phyloP scores from a whole-genome alignment of 768 basidiomycete genomes.

The Tulasnella sp. region DNA sequence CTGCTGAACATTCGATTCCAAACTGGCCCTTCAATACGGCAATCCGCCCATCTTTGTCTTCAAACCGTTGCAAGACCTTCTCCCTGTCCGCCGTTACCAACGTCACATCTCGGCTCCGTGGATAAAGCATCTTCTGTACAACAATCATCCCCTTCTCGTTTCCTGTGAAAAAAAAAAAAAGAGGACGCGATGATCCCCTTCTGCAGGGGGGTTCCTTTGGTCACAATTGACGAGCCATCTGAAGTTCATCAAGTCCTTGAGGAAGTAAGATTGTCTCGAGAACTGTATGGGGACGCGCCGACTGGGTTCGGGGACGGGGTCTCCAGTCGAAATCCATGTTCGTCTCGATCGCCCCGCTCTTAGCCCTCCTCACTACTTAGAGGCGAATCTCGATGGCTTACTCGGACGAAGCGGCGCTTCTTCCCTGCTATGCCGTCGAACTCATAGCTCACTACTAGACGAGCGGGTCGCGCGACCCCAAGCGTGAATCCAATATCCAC shows the following conservation, averaged over 20 bases:
- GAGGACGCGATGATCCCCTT: neutral
- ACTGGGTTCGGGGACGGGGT: neutral
- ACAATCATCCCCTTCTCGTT: neutral
- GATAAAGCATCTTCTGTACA: neutral
- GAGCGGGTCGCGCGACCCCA: neutral
- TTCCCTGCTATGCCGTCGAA: neutral
- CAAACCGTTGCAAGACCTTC: neutral
- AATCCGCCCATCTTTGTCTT: slow-evolving; percentile 6
- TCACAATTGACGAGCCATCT: neutral
- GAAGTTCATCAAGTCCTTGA: no score
- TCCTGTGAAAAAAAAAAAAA: neutral
- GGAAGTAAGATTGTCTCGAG: no score
- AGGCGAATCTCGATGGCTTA: neutral
- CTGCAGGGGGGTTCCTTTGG: neutral
- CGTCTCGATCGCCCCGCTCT: neutral
- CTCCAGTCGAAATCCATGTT: neutral
- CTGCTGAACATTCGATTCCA: neutral
- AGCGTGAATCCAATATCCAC: slow-evolving; percentile 1
- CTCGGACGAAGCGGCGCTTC: neutral
- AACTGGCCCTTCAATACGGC: slow-evolving; percentile 4
- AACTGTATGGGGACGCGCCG: neutral
- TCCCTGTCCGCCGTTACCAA: neutral
- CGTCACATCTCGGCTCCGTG: neutral
- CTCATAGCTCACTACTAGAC: neutral
- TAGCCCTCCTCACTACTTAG: neutral